Conservation (phyloP, 2,329 filamentous ascomycete genomes). For the Aspergillus thermomutatus region DNA sequence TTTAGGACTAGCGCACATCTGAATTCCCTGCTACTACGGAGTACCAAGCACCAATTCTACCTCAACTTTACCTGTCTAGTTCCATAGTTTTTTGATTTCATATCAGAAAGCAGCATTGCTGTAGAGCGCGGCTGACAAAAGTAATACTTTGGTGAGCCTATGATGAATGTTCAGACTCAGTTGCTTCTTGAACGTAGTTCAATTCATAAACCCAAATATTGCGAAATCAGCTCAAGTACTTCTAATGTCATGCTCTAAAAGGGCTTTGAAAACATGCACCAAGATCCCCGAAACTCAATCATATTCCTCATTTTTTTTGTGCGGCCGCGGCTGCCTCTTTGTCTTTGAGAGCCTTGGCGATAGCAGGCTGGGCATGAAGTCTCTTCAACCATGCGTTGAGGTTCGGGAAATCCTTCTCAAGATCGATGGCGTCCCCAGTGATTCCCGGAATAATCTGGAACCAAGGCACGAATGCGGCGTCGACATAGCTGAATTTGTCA, state of each 20-base stretch:
- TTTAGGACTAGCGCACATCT: constrained; percentile 7
- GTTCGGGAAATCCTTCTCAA: constrained; percentile 28
- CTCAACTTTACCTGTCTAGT: background rate
- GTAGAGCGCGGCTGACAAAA: background rate
- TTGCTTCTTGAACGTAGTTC: background rate
- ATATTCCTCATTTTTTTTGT: background rate
- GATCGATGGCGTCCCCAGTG: constrained; percentile 16
- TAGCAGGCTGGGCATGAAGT: constrained; percentile 23
- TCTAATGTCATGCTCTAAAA: background rate
- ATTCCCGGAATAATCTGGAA: constrained; percentile 11
- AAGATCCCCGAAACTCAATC: background rate
- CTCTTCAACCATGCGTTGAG: constrained; percentile 29
- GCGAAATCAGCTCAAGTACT: background rate
- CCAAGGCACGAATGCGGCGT: constrained; percentile 43
- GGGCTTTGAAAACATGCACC: background rate
- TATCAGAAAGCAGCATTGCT: background rate
- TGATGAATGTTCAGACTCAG: too few relatives aligned
- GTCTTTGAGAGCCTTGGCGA: constrained; percentile 20
- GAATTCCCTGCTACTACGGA: background rate
- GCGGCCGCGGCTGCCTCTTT: background rate
- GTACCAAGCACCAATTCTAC: too few relatives aligned
- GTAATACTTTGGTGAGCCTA: background rate
- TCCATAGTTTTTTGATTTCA: background rate
- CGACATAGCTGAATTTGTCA: constrained; percentile 42
- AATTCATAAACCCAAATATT: background rate